These are phyloP conservation scores for Plasmodium inui DNA, from an alignment of 169 alveolate genomes.

Conservation along the genomic window DNA sequence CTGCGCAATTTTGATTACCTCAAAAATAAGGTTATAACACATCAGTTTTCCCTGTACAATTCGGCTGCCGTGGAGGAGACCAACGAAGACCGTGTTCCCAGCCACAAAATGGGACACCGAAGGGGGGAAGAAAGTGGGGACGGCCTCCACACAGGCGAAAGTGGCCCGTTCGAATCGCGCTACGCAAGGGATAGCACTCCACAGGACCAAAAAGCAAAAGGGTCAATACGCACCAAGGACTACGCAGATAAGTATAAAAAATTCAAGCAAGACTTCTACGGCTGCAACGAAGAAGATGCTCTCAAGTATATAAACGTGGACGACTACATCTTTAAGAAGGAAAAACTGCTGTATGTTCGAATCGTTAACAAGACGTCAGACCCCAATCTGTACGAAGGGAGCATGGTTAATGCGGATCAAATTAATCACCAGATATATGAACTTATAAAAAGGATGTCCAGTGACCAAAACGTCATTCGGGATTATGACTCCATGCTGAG, in stretches of 20 bases:
- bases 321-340: constrained; percentile 66
- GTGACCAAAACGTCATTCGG: constrained; percentile 6
- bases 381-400: constrained; percentile 65
- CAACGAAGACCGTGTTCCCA: background rate
- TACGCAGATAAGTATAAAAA: constrained; percentile 37
- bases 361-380: constrained; percentile 66
- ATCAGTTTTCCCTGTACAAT: constrained; percentile 11
- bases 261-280: constrained; percentile 43
- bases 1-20: constrained; percentile 69
- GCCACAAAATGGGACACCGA: background rate
- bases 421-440: constrained; percentile 40
- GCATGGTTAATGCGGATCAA: constrained; percentile 48
- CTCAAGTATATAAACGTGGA: constrained; percentile 69
- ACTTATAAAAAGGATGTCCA: constrained; percentile 31
- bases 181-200: background rate
- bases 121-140: background rate
- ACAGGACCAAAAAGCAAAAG: constrained; percentile 13
- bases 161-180: background rate
- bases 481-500: constrained; percentile 36
- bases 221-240: constrained; percentile 7
- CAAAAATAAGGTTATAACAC: constrained; percentile 52
- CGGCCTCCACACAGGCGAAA: background rate
- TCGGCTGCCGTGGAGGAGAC: background rate
- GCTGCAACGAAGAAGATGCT: constrained; percentile 70
- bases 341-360: constrained; percentile 62